Conservation (phyloP, 768 basidiomycete species). For the Lyophyllum decastes region DNA sequence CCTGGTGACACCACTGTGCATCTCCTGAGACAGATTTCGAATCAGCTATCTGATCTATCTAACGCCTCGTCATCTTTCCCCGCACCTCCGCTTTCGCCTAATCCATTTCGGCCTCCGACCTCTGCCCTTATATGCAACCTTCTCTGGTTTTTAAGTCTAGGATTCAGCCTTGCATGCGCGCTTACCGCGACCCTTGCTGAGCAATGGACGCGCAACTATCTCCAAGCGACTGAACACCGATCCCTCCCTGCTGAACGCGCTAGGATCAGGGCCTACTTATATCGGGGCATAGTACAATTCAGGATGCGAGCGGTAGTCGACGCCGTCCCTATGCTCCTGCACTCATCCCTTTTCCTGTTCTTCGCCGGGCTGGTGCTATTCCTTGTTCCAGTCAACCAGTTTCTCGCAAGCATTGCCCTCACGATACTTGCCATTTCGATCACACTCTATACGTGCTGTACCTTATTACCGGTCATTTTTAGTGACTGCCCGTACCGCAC, state of each 20-base stretch:
- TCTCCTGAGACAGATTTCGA: conserved; percentile 2
- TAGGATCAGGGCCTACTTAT: conserved; percentile 9
- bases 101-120: conserved; percentile 12
- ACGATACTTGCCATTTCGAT: neutral
- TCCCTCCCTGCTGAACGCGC: conserved; percentile 4
- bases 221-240: conserved; percentile 2
- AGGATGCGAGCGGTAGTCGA: conserved; percentile 2
- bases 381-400: neutral
- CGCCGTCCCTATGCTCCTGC: conserved; percentile 8
- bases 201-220: conserved; percentile 16
- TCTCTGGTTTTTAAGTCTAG: conserved; percentile 27
- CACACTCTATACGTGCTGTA: neutral
- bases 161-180: conserved; percentile 25
- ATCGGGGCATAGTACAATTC: neutral
- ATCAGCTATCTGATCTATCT: neutral
- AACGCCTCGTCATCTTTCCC: neutral
- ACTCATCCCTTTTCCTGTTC: conserved; percentile 3
- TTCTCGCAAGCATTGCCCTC: neutral
- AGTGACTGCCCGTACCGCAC: conserved; percentile 4
- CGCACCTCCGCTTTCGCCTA: neutral
- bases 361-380: conserved; percentile 1
- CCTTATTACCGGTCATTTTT: neutral
- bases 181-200: conserved; percentile 26
- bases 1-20: conserved; percentile 11
- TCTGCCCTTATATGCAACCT: conserved; percentile 22